Evolutionary conservation across 371 early-diverging fungal genomes (phyloP), one percentile per base, ranked within the genome.

Genomic region (Circinella umbellata): DNA sequence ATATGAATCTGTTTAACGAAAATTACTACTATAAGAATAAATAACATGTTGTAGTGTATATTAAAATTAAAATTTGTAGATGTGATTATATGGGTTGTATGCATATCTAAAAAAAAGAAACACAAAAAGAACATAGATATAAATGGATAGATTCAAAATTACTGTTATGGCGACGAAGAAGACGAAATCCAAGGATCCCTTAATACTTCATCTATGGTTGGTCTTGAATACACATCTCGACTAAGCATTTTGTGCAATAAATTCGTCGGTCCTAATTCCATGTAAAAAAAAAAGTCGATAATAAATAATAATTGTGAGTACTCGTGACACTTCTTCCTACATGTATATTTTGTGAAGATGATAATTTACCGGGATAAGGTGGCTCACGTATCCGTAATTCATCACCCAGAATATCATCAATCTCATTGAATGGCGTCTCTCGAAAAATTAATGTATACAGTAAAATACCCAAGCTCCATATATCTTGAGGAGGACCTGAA

Each of bases 381-480:
- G 88, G 78, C 70, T 80, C 85, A 3, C 91, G 91, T 20, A 90
- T 77, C 27, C 88, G 78, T 36, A 92, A 66, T 66, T 90, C 88
- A 34, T 85, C 80, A 35, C 86, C 84, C 27, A 92, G 69, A 48
- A 92, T 91, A 71, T 93, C 90, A 68, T 93, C 92, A 61, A 92
- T 82, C 60, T 86, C 88, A 70, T 90, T 92, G 73, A 94, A 96
- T 15, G 96, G 96, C 55, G 92, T 93, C 69, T 92, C 91, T 67
- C 90, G 86, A 68, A 86, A 93, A 27, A 93, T 83, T 72, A 95
- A 79, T 6, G 93, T 93, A 76, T 92, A 94, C 37, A 96, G 70
- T 42, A 95, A 80, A 51, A 93, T 89, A 0, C 95, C 95, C 4
- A 93, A 73, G 27, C 94, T 89, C 93, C 95, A 96, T 55, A 93